A percentile compares a stretch with the other conserved stretches of the same genome.
Evolutionary conservation across 108 stramenopile species (phyloP).

Genomic region (Stephanodiscus minutulus): DNA sequence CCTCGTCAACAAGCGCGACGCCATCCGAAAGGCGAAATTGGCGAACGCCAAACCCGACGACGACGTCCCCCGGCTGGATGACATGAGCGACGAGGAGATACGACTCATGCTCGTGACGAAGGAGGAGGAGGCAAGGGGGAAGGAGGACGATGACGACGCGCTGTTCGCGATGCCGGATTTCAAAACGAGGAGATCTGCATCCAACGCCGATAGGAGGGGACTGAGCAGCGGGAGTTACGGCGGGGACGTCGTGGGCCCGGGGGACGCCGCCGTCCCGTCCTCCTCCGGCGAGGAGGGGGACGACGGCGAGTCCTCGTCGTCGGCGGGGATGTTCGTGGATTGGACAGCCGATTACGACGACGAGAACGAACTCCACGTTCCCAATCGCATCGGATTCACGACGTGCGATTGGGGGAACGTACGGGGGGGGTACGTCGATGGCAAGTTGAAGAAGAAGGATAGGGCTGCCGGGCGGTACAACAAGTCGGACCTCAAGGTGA

Average conservation of each 20-base stretch:
- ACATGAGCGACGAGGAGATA: constrained; percentile 53
- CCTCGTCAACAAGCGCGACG: constrained; percentile 35
- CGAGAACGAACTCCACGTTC: constrained; percentile 88
- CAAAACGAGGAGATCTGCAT: neutral
- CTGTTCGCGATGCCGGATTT: neutral
- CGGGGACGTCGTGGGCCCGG: constrained; percentile 11
- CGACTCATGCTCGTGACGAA: constrained; percentile 41
- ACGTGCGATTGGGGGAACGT: constrained; percentile 69
- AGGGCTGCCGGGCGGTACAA: constrained; percentile 69
- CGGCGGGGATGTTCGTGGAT: constrained; percentile 54
- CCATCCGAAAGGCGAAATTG: constrained; percentile 13
- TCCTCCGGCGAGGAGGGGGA: neutral
- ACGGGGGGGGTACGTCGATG: constrained; percentile 62
- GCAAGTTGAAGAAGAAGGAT: constrained; percentile 74
- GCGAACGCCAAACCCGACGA: constrained; percentile 46
- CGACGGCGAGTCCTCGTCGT: constrained; percentile 3
- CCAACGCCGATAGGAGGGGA: neutral
- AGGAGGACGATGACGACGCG: neutral
- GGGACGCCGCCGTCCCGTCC: neutral
- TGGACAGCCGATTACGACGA: constrained; percentile 66
- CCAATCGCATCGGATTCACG: constrained; percentile 85
- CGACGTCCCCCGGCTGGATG: constrained; percentile 22
- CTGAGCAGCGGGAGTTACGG: constrained; percentile 10
- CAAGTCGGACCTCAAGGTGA: constrained; percentile 66
- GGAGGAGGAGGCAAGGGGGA: constrained; percentile 4